phyloP scores from a whole-genome alignment of 1,284 basidiomycete species.

The Chiua sp. region DNA sequence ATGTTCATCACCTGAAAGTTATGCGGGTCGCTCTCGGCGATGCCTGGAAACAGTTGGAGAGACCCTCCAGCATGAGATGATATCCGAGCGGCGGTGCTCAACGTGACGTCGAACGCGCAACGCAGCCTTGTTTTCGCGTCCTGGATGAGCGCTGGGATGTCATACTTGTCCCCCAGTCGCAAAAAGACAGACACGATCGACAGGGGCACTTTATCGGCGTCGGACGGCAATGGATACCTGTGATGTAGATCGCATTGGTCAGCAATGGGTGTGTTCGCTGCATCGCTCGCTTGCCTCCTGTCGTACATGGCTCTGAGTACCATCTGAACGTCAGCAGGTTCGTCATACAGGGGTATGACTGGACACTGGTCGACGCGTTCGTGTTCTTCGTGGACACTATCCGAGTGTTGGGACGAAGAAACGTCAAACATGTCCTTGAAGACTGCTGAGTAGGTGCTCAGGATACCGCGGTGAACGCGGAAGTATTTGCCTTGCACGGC shows the following conservation, averaged over 20 bases:
- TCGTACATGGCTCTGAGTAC: conserved; percentile 24
- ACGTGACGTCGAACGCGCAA: conserved; percentile 1
- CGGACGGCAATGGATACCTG: conserved; percentile 1
- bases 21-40: conserved; percentile 16
- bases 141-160: conserved; percentile 11
- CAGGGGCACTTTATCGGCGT: not conserved
- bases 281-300: conserved; percentile 12
- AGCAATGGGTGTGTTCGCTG: too few relatives aligned
- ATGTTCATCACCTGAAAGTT: conserved; percentile 28
- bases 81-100: conserved; percentile 8
- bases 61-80: not conserved
- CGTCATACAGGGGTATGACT: conserved; percentile 7
- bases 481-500: conserved; percentile 12
- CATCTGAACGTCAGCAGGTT: conserved; percentile 15
- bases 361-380: not conserved
- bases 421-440: too few relatives aligned
- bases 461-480: conserved; percentile 23
- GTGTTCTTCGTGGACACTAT: too few relatives aligned
- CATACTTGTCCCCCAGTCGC: conserved; percentile 28
- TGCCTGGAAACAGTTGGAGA: conserved; percentile 10
- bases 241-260: too few relatives aligned
- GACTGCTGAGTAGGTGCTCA: not conserved
- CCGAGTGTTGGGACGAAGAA: too few relatives aligned
- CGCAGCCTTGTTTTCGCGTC: conserved; percentile 17
- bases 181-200: conserved; percentile 16